These are phyloP conservation scores for Scheffersomyces illinoinensis DNA, from an alignment of 1,139 yeast genomes.

Conservation along the genomic window DNA sequence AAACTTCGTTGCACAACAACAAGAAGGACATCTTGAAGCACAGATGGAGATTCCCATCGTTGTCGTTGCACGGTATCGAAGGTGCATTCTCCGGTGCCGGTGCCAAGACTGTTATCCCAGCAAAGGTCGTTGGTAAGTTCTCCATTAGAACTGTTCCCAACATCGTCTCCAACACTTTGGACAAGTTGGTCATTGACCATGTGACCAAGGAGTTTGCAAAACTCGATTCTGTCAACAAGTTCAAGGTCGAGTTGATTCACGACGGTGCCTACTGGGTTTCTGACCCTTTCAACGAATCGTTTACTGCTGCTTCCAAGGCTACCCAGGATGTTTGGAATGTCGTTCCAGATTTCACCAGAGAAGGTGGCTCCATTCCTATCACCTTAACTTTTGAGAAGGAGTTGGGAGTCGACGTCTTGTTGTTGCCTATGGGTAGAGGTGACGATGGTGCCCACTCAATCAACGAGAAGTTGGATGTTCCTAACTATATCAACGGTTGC, in stretches of 20 bases:
- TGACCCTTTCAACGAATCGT: conserved; percentile 89
- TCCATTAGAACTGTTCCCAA: conserved; percentile 97
- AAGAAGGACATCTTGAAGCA: conserved; percentile 90
- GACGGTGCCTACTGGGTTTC: conserved; percentile 97
- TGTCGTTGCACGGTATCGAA: conserved; percentile 94
- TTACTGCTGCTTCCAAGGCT: conserved; percentile 92
- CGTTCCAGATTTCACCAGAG: conserved; percentile 96
- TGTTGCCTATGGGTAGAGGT: conserved; percentile 97
- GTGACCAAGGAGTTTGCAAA: conserved; percentile 64
- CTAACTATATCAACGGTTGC: conserved; percentile 90
- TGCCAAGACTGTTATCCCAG: conserved; percentile 97
- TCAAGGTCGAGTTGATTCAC: conserved; percentile 77
- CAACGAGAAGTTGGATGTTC: conserved; percentile 86
- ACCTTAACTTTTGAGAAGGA: conserved; percentile 88
- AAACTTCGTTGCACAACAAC: conserved; percentile 73
- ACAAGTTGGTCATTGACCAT: conserved; percentile 72
- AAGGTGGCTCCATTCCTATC: conserved; percentile 98
- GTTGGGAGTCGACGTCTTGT: conserved; percentile 79
- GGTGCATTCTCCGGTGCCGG: conserved; percentile 96
- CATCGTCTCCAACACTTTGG: conserved; percentile 78
- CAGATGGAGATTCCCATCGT: conserved; percentile 98
- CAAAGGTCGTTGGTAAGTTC: conserved; percentile 90
- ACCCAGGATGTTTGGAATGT: conserved; percentile 93
- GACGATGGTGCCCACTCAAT: conserved; percentile 99
- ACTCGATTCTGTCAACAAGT: conserved; percentile 73